phyloP scores from a whole-genome alignment of 2,329 filamentous ascomycete species.

The Trichoderma cornu-damae region DNA sequence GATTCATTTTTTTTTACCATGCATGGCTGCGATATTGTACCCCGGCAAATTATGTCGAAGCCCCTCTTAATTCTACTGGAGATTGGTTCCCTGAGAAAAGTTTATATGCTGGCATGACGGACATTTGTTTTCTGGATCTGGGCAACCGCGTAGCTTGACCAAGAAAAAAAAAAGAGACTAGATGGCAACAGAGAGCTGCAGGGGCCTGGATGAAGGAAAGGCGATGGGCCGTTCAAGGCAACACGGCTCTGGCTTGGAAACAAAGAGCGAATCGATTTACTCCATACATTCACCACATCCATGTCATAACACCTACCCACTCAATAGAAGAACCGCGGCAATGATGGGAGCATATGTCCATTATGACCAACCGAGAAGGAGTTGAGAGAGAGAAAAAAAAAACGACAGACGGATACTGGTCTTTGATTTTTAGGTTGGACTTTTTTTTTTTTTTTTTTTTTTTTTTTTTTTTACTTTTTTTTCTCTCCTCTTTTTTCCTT shows the following conservation, averaged over 20 bases:
- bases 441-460: slow-evolving; percentile 20
- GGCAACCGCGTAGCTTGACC: not conserved
- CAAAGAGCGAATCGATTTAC: slow-evolving; percentile 13
- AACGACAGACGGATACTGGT: slow-evolving; percentile 23
- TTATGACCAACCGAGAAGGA: slow-evolving; percentile 23
- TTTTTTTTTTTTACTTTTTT: not conserved
- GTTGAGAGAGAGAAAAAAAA: slow-evolving; percentile 10
- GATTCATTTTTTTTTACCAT: slow-evolving; percentile 24
- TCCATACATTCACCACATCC: slow-evolving; percentile 6
- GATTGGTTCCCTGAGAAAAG: slow-evolving; percentile 5
- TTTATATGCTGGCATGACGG: slow-evolving; percentile 1
- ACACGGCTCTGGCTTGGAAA: slow-evolving; percentile 8
- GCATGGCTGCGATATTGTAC: slow-evolving; percentile 15
- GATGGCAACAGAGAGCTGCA: not conserved
- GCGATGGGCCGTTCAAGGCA: slow-evolving; percentile 6
- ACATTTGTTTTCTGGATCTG: slow-evolving; percentile 2
- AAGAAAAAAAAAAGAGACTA: not conserved
- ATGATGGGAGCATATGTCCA: slow-evolving; percentile 23
- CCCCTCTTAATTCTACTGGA: slow-evolving; percentile 14
- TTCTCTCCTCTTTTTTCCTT: slow-evolving; percentile 17
- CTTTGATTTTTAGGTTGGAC: slow-evolving; percentile 23
- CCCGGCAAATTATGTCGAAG: slow-evolving; percentile 13
- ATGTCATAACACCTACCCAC: slow-evolving; percentile 22
- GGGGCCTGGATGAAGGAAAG: not conserved
- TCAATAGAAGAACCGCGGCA: slow-evolving; percentile 25